phyloP scores from a whole-genome alignment of 306 rosid genomes.

The Pterocarpus santalinus region DNA sequence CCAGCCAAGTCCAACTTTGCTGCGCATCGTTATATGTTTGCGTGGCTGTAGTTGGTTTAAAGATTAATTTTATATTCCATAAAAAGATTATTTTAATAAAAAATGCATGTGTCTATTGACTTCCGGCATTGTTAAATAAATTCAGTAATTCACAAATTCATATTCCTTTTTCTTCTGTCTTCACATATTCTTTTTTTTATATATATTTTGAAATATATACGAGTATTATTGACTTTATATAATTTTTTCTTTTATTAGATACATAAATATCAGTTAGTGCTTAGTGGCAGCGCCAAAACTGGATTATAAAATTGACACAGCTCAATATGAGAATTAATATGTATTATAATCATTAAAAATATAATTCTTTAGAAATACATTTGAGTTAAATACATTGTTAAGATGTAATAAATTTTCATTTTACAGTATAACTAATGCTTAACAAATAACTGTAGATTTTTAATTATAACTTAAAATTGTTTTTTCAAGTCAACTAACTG shows the following conservation, averaged over 20 bases:
- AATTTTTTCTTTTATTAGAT: background rate
- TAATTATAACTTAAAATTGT: background rate
- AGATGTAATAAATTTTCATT: background rate
- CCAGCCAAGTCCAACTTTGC: conserved; percentile 47
- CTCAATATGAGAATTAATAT: background rate
- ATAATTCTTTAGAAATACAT: background rate
- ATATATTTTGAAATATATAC: background rate
- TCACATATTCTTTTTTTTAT: background rate
- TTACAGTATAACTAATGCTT: background rate
- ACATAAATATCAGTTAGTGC: background rate
- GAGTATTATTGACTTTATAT: background rate
- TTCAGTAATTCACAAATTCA: background rate
- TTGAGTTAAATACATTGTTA: background rate
- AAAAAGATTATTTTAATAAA: background rate
- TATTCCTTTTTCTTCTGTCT: background rate
- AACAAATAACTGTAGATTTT: background rate
- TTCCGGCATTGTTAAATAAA: background rate
- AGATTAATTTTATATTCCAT: background rate
- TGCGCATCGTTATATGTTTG: background rate
- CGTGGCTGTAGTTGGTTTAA: background rate
- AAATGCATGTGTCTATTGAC: background rate
- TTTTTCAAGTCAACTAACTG: background rate
- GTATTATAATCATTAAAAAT: background rate
- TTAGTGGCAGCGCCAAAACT: background rate
- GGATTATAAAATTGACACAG: background rate